Percentiles rank a stretch among this genome's conserved stretches.
Conservation (phyloP, 208 protist genomes). For the Trichomonas gallinae region DNA sequence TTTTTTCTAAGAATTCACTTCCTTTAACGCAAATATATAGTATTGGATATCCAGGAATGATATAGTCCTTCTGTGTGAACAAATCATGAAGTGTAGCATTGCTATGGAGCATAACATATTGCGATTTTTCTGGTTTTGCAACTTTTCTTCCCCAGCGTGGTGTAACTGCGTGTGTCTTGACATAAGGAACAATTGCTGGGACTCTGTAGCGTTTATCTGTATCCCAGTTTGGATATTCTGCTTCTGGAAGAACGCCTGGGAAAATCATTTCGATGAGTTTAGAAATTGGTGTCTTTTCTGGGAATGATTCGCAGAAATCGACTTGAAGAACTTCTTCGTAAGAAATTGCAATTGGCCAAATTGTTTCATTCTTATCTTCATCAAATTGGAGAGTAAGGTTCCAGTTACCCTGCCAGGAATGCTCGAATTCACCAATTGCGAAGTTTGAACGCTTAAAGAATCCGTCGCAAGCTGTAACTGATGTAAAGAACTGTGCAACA, state of each 20-base stretch:
- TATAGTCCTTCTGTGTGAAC: neutral
- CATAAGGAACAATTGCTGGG: neutral
- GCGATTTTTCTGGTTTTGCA: neutral
- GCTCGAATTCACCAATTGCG: neutral
- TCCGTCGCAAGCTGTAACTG: neutral
- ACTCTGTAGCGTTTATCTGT: neutral
- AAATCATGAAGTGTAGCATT: neutral
- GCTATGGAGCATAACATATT: neutral
- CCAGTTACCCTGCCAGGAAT: constrained; percentile 1
- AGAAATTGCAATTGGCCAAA: constrained; percentile 7
- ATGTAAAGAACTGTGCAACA: neutral
- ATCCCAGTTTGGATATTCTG: neutral
- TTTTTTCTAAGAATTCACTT: neutral
- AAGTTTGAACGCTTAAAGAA: neutral
- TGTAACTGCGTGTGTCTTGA: neutral
- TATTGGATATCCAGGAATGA: constrained; percentile 11
- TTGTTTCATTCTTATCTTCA: constrained; percentile 22
- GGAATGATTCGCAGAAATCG: neutral
- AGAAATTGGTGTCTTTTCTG: neutral
- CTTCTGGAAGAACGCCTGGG: neutral
- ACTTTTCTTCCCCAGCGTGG: neutral
- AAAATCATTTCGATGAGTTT: neutral
- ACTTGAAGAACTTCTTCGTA: constrained; percentile 16
- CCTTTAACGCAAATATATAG: neutral
- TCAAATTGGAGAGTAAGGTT: neutral